Evolutionary conservation across 495 filamentous ascomycete genomes (phyloP).

Genomic region (Darksidea phi): DNA sequence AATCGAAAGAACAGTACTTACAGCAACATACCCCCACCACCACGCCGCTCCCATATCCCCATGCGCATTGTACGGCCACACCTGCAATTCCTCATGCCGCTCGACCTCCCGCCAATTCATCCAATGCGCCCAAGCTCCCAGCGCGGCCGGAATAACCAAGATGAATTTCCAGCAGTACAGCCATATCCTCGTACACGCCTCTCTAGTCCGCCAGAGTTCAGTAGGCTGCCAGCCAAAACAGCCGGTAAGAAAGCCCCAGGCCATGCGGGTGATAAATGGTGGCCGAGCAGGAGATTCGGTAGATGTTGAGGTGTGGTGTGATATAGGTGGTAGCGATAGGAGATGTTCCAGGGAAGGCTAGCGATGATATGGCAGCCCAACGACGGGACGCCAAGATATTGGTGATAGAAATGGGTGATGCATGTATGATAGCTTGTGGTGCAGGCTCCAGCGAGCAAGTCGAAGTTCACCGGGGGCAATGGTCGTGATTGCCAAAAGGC

Average conservation of each 20-base stretch:
- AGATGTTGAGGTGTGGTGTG: background rate
- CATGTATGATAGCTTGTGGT: no score
- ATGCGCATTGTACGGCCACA: constrained; percentile 8
- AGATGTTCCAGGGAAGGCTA: no score
- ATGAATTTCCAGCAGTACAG: constrained; percentile 7
- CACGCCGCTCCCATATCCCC: background rate
- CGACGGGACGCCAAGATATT: no score
- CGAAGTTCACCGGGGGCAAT: no score
- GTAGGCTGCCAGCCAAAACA: constrained; percentile 16
- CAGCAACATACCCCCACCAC: no score
- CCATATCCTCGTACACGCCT: constrained; percentile 19
- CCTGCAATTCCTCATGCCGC: constrained; percentile 7
- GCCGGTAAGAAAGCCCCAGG: constrained; percentile 8
- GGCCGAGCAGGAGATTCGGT: background rate
- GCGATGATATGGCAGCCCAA: no score
- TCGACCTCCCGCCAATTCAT: background rate
- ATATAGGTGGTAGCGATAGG: background rate
- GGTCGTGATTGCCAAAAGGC: no score
- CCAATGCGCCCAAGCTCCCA: constrained; percentile 7
- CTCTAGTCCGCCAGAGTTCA: constrained; percentile 15
- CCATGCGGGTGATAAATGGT: background rate
- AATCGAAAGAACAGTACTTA: no score
- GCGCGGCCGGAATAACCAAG: constrained; percentile 11
- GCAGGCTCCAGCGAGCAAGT: no score
- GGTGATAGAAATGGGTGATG: no score